Percentiles rank a stretch among this genome's conserved stretches.
phyloP scores from a whole-genome alignment of 2,329 filamentous ascomycete species.

The Beauveria medogensis region DNA sequence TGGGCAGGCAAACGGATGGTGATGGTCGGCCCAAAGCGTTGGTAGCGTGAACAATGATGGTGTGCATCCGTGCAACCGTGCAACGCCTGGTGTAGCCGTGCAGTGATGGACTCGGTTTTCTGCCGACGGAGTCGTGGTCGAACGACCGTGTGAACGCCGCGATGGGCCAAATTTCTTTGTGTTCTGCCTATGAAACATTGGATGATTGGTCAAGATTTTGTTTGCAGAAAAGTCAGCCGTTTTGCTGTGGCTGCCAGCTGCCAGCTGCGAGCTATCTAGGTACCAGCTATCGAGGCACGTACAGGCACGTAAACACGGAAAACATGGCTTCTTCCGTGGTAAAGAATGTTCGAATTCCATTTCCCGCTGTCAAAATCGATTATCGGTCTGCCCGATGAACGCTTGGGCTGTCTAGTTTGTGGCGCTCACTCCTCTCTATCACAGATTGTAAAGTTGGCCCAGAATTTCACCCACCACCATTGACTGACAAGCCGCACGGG shows the following conservation, averaged over 20 bases:
- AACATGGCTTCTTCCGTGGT: neutral
- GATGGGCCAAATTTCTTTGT: neutral
- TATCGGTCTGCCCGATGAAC: neutral
- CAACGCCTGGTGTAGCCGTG: no score
- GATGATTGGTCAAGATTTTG: neutral
- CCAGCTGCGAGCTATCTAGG: neutral
- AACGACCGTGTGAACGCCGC: no score
- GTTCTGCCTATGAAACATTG: neutral
- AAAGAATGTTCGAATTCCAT: neutral
- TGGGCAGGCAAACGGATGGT: neutral
- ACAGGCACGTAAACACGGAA: neutral
- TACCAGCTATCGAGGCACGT: neutral
- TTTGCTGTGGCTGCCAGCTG: neutral
- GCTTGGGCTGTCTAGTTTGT: neutral
- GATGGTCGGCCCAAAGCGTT: neutral
- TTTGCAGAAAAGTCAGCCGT: neutral
- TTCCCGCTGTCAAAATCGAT: neutral
- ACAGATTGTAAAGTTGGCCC: neutral
- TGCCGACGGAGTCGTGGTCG: no score
- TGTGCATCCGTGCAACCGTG: neutral
- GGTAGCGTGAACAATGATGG: neutral
- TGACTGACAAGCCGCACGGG: constrained; percentile 3
- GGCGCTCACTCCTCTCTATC: neutral
- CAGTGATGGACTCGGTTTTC: no score
- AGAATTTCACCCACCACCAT: neutral